These are phyloP conservation scores for Umbilicus rupestris DNA, from an alignment of 164 flowering plant species.

Conservation along the genomic window DNA sequence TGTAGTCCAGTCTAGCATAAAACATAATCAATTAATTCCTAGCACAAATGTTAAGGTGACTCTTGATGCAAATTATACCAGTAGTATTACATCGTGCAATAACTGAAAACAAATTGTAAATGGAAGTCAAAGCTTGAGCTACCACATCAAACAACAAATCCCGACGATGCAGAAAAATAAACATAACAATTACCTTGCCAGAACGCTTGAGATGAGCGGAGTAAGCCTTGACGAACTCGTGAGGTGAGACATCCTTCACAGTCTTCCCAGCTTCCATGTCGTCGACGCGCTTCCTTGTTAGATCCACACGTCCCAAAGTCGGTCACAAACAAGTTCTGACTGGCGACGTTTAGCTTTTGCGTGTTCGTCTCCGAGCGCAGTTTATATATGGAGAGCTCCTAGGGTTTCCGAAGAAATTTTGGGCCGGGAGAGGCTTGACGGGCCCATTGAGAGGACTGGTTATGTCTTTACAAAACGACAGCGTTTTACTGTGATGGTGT, in stretches of 20 bases:
- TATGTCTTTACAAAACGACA: neutral
- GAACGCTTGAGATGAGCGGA: conserved; percentile 6
- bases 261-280: conserved; percentile 4
- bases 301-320: neutral
- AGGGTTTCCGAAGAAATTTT: neutral
- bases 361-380: neutral
- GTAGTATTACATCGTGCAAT: too few relatives aligned
- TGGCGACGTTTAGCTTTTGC: neutral
- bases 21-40: neutral
- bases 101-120: too few relatives aligned
- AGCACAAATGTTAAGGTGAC: neutral
- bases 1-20: too few relatives aligned
- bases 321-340: too few relatives aligned
- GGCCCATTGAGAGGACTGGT: neutral
- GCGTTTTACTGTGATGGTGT: neutral
- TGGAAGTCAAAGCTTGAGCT: too few relatives aligned
- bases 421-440: neutral
- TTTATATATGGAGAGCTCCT: neutral
- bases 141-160: too few relatives aligned
- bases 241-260: conserved; percentile 7
- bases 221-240: conserved; percentile 7
- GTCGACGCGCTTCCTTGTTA: neutral
- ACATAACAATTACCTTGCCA: neutral
- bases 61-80: neutral
- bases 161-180: too few relatives aligned